phyloP scores from a whole-genome alignment of 352 stramenopile genomes.

The Phytopythium kandeliae region DNA sequence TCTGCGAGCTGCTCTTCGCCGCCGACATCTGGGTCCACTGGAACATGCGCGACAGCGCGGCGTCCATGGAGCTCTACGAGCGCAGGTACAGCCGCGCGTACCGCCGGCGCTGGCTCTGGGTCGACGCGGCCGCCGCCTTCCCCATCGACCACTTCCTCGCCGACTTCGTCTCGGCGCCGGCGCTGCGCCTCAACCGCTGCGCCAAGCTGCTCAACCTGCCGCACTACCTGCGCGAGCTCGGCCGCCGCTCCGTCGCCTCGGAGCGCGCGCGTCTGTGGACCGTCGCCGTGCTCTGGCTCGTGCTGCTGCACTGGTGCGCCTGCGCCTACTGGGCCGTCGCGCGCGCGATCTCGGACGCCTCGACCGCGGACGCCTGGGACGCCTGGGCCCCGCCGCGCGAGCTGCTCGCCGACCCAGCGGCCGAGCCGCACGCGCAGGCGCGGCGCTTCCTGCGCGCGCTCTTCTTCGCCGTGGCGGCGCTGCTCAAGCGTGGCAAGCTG shows the following conservation, averaged over 20 bases:
- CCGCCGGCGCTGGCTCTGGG: conserved; percentile 22
- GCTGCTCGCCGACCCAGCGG: conserved; percentile 6
- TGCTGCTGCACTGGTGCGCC: conserved; percentile 47
- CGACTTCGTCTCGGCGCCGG: conserved; percentile 32
- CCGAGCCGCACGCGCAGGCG: conserved; percentile 6
- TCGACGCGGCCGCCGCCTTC: conserved; percentile 38
- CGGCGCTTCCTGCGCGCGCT: conserved; percentile 35
- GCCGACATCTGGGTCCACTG: conserved; percentile 62
- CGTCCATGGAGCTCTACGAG: conserved; percentile 51
- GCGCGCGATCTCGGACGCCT: background rate
- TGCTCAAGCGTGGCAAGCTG: conserved; percentile 41
- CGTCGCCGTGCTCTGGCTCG: conserved; percentile 32
- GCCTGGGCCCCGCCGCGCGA: conserved; percentile 27
- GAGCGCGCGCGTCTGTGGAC: conserved; percentile 39
- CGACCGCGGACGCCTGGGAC: conserved; percentile 34
- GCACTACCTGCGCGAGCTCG: conserved; percentile 46
- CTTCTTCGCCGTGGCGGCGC: conserved; percentile 37
- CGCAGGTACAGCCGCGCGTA: conserved; percentile 32
- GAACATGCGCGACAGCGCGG: conserved; percentile 37
- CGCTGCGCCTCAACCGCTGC: conserved; percentile 39
- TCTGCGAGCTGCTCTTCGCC: conserved; percentile 39
- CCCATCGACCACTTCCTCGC: conserved; percentile 47
- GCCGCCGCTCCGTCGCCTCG: conserved; percentile 43
- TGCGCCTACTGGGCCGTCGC: conserved; percentile 39
- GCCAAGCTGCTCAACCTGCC: conserved; percentile 47